Evolutionary conservation across 1,284 basidiomycete species (phyloP).

Genomic region (Melampsora americana): DNA sequence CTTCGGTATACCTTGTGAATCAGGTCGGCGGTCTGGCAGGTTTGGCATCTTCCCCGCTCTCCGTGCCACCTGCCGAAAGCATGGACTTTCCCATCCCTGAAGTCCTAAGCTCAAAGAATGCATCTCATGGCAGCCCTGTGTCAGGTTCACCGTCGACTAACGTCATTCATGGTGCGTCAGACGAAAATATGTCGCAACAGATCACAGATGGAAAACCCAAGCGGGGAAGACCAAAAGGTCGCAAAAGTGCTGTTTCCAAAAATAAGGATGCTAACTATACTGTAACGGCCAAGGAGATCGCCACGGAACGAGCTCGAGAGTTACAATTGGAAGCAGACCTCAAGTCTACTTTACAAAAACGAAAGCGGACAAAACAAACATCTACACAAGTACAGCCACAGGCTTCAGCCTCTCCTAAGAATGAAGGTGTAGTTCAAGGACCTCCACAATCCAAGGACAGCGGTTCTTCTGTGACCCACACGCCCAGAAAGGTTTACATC

Average conservation of each 20-base stretch:
- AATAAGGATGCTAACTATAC: background rate
- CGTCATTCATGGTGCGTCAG: too few relatives aligned
- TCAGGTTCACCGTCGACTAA: too few relatives aligned
- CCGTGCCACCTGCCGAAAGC: too few relatives aligned
- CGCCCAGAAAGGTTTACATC: background rate
- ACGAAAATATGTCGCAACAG: too few relatives aligned
- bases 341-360: conserved; percentile 32
- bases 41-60: too few relatives aligned
- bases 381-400: background rate
- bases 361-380: conserved; percentile 11
- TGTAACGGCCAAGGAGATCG: conserved; percentile 3
- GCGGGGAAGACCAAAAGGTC: background rate
- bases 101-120: too few relatives aligned
- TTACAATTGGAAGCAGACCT: conserved; percentile 31
- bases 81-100: too few relatives aligned
- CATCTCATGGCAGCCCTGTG: too few relatives aligned
- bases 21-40: too few relatives aligned
- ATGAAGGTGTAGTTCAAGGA: conserved; percentile 11
- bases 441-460: background rate
- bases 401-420: conserved; percentile 8
- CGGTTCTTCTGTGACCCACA: background rate
- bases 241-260: background rate
- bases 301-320: conserved; percentile 14
- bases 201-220: background rate
- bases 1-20: too few relatives aligned